A percentile compares a stretch with the other conserved stretches of the same genome.
phyloP scores from a whole-genome alignment of 352 stramenopile genomes.

The Aphanomyces stellatus region DNA sequence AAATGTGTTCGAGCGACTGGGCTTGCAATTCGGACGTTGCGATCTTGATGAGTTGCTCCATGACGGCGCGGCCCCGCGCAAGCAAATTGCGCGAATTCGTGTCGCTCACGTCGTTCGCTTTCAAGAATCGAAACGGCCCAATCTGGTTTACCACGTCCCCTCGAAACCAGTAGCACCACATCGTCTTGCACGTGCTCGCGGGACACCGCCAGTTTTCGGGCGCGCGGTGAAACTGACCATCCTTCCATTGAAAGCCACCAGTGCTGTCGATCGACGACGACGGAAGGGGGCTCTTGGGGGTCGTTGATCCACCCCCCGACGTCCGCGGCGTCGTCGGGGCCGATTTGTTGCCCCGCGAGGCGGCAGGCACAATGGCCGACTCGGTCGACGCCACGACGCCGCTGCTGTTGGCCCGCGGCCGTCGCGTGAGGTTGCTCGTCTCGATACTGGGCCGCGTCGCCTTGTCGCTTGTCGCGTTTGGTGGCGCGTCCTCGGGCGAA shows the following conservation, averaged over 20 bases:
- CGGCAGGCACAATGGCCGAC: no score
- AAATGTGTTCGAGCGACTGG: not conserved
- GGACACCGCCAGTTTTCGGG: conserved; percentile 7
- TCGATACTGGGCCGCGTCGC: no score
- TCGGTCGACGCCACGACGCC: no score
- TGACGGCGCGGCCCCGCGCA: not conserved
- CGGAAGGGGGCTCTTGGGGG: not conserved
- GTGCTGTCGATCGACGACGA: not conserved
- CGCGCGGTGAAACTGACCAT: not conserved
- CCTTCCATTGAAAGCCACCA: not conserved
- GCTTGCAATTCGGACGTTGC: not conserved
- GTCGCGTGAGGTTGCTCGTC: no score
- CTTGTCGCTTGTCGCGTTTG: no score
- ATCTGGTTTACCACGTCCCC: conserved; percentile 1
- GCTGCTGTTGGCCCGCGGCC: no score
- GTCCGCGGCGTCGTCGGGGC: no score
- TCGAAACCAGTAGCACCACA: conserved; percentile 14
- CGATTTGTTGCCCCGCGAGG: no score
- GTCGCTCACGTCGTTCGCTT: not conserved
- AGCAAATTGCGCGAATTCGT: not conserved
- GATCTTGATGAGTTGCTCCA: not conserved
- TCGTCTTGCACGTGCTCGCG: conserved; percentile 4
- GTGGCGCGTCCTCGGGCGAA: no score
- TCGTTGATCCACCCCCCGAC: not conserved
- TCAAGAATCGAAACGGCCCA: not conserved